phyloP scores from a whole-genome alignment of 2,329 filamentous ascomycete genomes.

The Lecanicillium sp. region DNA sequence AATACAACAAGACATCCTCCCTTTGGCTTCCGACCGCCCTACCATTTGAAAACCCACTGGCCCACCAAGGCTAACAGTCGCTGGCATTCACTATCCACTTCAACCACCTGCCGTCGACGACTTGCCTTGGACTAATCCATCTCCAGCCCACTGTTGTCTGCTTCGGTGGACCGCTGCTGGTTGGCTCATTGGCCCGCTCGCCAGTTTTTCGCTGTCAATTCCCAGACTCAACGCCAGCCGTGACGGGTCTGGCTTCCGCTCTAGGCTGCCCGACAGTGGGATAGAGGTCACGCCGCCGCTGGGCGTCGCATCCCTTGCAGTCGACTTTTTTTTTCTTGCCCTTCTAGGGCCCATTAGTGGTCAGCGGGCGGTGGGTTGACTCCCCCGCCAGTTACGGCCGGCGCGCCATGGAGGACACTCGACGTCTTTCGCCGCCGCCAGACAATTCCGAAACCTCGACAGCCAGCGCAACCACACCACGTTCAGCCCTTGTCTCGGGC shows the following conservation, averaged over 20 bases:
- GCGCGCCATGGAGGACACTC: slow-evolving; percentile 7
- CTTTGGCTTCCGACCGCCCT: slow-evolving; percentile 1
- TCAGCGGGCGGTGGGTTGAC: slow-evolving; percentile 8
- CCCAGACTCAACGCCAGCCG: not conserved
- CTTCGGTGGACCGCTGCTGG: slow-evolving; percentile 1
- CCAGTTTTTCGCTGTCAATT: not conserved
- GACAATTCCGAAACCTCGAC: slow-evolving; percentile 1
- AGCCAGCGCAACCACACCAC: slow-evolving; percentile 3
- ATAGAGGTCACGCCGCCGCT: not conserved
- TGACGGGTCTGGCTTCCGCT: not conserved
- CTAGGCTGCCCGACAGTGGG: not conserved
- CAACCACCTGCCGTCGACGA: too few relatives aligned
- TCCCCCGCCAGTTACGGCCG: slow-evolving; percentile 4
- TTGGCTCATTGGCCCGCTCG: slow-evolving; percentile 5
- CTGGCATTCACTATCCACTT: too few relatives aligned
- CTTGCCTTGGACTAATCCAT: not conserved
- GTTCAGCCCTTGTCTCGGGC: slow-evolving; percentile 8
- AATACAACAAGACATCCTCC: not conserved
- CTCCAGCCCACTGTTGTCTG: not conserved
- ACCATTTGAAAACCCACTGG: slow-evolving; percentile 3
- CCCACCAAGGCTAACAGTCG: slow-evolving; percentile 8
- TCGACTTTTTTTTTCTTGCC: not conserved
- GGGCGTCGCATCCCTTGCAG: slow-evolving; percentile 9
- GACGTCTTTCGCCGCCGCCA: slow-evolving; percentile 1
- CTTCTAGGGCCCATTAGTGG: not conserved